Percentiles rank a stretch among this genome's conserved stretches.
Conservation (phyloP, 2,329 filamentous ascomycete genomes). For the Nothomitra cinnamomea region DNA sequence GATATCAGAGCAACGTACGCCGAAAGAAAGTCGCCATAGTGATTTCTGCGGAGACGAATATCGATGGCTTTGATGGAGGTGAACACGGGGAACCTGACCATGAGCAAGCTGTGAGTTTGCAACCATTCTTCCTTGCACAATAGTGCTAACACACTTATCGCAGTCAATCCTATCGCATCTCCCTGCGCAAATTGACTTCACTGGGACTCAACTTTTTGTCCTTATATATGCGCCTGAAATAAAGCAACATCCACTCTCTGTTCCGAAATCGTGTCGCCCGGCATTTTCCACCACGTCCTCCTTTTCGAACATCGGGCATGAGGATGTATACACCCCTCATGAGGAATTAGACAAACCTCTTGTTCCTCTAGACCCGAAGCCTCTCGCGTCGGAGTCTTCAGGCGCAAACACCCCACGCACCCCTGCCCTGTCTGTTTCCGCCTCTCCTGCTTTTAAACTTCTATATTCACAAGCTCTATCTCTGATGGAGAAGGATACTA, state of each 20-base stretch:
- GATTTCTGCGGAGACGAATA: slow-evolving; percentile 57
- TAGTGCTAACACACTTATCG: slow-evolving; percentile 9
- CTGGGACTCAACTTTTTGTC: slow-evolving; percentile 62
- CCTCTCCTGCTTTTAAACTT: slow-evolving; percentile 52
- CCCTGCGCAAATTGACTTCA: slow-evolving; percentile 57
- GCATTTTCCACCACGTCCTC: slow-evolving; percentile 57
- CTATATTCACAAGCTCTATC: slow-evolving; percentile 63
- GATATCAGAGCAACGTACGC: slow-evolving; percentile 4
- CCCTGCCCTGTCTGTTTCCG: slow-evolving; percentile 19
- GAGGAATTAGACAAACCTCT: slow-evolving; percentile 44
- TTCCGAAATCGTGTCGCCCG: slow-evolving; percentile 31
- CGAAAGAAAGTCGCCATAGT: slow-evolving; percentile 76
- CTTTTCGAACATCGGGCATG: slow-evolving; percentile 68
- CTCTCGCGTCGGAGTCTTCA: slow-evolving; percentile 24
- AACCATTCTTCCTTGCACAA: not conserved
- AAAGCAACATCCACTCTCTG: slow-evolving; percentile 45
- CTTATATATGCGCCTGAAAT: slow-evolving; percentile 76
- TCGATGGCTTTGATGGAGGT: slow-evolving; percentile 38
- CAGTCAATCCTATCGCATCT: slow-evolving; percentile 82
- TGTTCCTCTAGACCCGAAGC: slow-evolving; percentile 28
- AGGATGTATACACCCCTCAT: slow-evolving; percentile 51
- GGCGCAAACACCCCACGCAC: slow-evolving; percentile 21
- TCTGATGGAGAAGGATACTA: slow-evolving; percentile 68
- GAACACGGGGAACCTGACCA: slow-evolving; percentile 32
- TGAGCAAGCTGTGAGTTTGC: slow-evolving; percentile 60